Evolutionary conservation across 179 eudicot species (phyloP).

Genomic region (Carnegiea gigantea): DNA sequence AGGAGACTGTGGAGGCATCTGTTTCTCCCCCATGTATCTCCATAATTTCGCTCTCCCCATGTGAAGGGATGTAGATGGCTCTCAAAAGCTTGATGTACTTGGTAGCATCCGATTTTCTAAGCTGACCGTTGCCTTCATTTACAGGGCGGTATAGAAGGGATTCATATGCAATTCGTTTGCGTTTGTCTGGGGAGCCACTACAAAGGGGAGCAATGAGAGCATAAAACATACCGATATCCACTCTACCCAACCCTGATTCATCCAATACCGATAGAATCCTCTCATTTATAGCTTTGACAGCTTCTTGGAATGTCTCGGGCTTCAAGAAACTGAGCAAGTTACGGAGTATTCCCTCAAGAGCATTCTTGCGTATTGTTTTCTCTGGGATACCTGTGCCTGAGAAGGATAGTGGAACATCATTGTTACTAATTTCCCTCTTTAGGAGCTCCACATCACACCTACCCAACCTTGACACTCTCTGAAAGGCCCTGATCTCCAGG

Average conservation of each 20-base stretch:
- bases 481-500: slow-evolving; percentile 83
- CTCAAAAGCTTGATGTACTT: slow-evolving; percentile 69
- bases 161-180: slow-evolving; percentile 81
- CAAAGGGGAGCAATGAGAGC: slow-evolving; percentile 90
- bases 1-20: slow-evolving; percentile 57
- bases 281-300: slow-evolving; percentile 86
- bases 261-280: slow-evolving; percentile 75
- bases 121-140: slow-evolving; percentile 55
- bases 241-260: slow-evolving; percentile 73
- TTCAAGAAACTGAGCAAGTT: slow-evolving; percentile 74
- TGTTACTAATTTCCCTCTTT: slow-evolving; percentile 75
- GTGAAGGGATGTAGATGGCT: slow-evolving; percentile 76
- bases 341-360: slow-evolving; percentile 68
- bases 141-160: slow-evolving; percentile 86
- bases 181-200: slow-evolving; percentile 60
- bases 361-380: slow-evolving; percentile 84
- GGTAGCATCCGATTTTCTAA: slow-evolving; percentile 63
- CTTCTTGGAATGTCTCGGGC: slow-evolving; percentile 92
- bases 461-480: slow-evolving; percentile 78
- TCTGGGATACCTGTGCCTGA: slow-evolving; percentile 83
- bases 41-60: slow-evolving; percentile 64
- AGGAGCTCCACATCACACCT: slow-evolving; percentile 75
- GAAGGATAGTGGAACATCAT: slow-evolving; percentile 66
- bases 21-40: slow-evolving; percentile 88
- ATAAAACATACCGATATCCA: slow-evolving; percentile 93